These are phyloP conservation scores for Microdochium nivale DNA, from an alignment of 2,329 filamentous ascomycete genomes.

Conservation along the genomic window DNA sequence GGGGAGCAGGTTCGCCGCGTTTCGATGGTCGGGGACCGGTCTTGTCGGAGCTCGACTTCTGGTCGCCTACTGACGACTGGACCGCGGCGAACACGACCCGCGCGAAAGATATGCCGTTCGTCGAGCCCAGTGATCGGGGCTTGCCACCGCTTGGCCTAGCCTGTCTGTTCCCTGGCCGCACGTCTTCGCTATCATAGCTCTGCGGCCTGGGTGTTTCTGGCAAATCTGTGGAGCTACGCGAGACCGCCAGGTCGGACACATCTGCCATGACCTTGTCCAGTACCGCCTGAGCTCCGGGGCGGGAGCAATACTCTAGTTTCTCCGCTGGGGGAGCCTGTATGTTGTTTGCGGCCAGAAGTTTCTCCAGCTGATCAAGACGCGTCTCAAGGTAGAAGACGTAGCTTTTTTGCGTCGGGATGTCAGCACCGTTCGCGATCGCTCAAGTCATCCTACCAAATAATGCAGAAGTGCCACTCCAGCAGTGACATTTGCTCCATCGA, in stretches of 20 bases:
- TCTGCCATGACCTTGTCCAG: conserved; percentile 24
- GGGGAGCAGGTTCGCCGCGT: conserved; percentile 6
- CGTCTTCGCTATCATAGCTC: conserved; percentile 27
- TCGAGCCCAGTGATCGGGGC: conserved; percentile 72
- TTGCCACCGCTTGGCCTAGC: conserved; percentile 47
- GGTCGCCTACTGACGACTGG: conserved; percentile 57
- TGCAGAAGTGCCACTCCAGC: neutral
- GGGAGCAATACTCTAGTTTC: conserved; percentile 56
- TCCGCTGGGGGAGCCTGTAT: conserved; percentile 65
- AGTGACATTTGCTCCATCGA: neutral
- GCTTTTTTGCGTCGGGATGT: conserved; percentile 27
- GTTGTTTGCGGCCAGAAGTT: conserved; percentile 58
- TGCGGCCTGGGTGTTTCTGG: conserved; percentile 22
- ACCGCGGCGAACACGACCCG: conserved; percentile 91
- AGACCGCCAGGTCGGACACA: conserved; percentile 18
- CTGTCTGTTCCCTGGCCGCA: conserved; percentile 41
- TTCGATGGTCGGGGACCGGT: conserved; percentile 52
- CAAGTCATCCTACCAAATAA: neutral
- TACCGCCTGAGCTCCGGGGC: conserved; percentile 29
- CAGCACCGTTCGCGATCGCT: neutral
- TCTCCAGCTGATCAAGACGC: conserved; percentile 75
- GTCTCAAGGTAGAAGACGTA: conserved; percentile 95
- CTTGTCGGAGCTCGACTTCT: conserved; percentile 61
- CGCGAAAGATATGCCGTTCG: conserved; percentile 89
- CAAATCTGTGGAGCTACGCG: conserved; percentile 21